phyloP scores from a whole-genome alignment of 169 alveolate genomes.

The Toxoplasma gondii region DNA sequence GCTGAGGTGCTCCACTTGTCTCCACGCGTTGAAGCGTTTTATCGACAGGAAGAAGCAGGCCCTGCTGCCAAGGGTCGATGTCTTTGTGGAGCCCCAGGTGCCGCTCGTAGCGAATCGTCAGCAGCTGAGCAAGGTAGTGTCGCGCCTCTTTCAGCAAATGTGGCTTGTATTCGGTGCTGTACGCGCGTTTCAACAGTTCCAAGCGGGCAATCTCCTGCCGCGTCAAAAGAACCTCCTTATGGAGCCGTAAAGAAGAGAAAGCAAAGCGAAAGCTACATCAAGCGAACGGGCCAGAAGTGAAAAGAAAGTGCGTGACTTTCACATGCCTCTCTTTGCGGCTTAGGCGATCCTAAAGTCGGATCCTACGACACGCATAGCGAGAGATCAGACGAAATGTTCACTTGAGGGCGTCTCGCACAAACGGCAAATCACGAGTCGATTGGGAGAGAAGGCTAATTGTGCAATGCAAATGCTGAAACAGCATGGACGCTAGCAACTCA shows the following conservation, averaged over 20 bases:
- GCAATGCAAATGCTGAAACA: too few species aligned
- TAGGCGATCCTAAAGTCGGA: too few species aligned
- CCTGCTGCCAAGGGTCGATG: constrained; percentile 32
- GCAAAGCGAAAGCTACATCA: neutral
- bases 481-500: neutral
- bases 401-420: too few species aligned
- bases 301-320: neutral
- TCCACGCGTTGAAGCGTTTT: neutral
- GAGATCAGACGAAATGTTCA: too few species aligned
- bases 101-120: constrained; percentile 31
- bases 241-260: neutral
- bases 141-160: constrained; percentile 33
- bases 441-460: too few species aligned
- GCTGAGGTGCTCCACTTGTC: neutral
- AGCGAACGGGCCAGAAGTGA: neutral
- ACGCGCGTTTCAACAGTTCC: constrained; percentile 34
- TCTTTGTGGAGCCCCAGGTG: neutral
- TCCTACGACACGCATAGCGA: too few species aligned
- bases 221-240: constrained; percentile 19
- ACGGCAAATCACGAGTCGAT: too few species aligned
- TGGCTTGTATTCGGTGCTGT: constrained; percentile 32
- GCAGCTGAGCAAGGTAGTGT: constrained; percentile 24
- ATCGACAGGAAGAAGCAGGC: neutral
- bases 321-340: too few species aligned
- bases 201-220: constrained; percentile 42